phyloP scores from a whole-genome alignment of 768 basidiomycete species.

The Lentinula guzmanii region DNA sequence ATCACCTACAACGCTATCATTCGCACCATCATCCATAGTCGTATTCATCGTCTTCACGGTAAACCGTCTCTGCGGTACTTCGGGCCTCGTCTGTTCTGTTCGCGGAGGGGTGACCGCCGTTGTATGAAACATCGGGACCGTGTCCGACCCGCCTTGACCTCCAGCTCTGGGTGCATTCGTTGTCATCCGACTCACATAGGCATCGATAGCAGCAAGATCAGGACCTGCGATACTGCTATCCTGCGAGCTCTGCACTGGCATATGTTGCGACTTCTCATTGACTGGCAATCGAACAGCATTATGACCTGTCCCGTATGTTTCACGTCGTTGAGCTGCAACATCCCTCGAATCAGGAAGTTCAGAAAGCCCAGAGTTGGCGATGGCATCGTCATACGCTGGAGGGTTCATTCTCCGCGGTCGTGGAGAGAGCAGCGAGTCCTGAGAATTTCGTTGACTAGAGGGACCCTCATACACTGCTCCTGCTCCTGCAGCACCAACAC shows the following conservation, averaged over 20 bases:
- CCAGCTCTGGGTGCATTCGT: neutral
- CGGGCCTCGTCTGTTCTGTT: neutral
- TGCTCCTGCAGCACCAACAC: neutral
- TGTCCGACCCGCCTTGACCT: neutral
- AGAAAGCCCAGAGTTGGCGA: neutral
- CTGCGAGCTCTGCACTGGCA: neutral
- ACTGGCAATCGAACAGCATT: neutral
- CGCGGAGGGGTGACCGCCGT: neutral
- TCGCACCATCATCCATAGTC: neutral
- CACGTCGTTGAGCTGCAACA: neutral
- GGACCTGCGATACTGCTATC: neutral
- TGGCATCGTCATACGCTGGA: neutral
- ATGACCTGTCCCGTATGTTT: slow-evolving; percentile 1
- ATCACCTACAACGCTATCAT: neutral
- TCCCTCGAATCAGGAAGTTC: neutral
- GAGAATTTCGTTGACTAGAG: neutral
- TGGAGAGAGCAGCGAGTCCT: neutral
- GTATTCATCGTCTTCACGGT: neutral
- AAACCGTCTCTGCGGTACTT: neutral
- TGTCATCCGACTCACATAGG: neutral
- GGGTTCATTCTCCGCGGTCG: slow-evolving; percentile 1
- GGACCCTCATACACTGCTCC: neutral
- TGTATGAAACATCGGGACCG: slow-evolving; percentile 3
- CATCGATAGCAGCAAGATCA: neutral
- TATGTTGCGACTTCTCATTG: neutral